Evolutionary conservation across 768 basidiomycete species (phyloP), one percentile per base, ranked within the genome.

Genomic region (Thelephora aurantiotincta): DNA sequence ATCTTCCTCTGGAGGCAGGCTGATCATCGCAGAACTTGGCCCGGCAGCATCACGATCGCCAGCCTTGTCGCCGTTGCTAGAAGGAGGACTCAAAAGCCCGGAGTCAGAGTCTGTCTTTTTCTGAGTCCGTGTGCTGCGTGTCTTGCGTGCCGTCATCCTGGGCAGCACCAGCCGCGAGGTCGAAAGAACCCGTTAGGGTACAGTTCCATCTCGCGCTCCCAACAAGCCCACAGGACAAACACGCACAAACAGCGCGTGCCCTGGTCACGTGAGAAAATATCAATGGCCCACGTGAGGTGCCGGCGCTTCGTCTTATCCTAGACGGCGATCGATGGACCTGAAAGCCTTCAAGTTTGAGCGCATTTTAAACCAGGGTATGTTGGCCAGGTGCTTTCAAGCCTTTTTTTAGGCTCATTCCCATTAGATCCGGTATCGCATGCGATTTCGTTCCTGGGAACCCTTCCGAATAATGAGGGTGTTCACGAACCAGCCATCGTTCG

Each of bases 381-480:
- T 18, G n/a, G n/a, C 2, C 2, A 14, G 5, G n/a, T n/a, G n/a
- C 9, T 30, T 9, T 4, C 26, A 9, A 30, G 9, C 9, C 26
- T 30, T 1, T 41, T 5, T 34, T 14, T 3, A 9, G 22, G 11
- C 22, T n/a, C 26, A 12, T 46, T 36, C 19, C 35, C 5, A n/a
- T n/a, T 46, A 78, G 84, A 85, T 60, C 68, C 81, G 0, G 56
- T 73, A 7, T 73, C 75, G 1, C 79, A 78, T 51, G 72, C 70
- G 2, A 51, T 87, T 33, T 77, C 72, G 37, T 65, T 91, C 6
- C 74, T 93, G 2, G 90, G 92, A 3, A 74, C 68, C 1, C 67
- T 86, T 11, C 75, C 68, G 0, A 57, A 51, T 19, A 42, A 54
- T 1, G 51, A 50, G 2, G 47, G 52, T 12, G 13, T 45, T 1